phyloP scores from a whole-genome alignment of 2,329 filamentous ascomycete species.

The Niveomyces coronatus region DNA sequence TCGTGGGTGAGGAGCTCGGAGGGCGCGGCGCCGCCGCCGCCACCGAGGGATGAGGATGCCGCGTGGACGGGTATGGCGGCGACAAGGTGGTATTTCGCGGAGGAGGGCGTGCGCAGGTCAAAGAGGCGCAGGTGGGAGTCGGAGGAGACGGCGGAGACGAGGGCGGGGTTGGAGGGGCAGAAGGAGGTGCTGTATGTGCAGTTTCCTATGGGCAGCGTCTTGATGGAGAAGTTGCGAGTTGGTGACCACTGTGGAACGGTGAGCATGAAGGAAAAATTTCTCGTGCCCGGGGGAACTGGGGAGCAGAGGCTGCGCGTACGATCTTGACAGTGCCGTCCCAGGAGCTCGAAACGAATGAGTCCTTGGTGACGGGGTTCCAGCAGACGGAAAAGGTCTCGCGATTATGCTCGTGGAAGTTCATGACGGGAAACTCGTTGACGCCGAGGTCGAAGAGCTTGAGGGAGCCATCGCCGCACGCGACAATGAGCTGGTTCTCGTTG shows the following conservation, averaged over 20 bases:
- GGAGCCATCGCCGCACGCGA: constrained; percentile 84
- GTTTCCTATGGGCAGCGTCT: constrained; percentile 80
- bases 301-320: constrained; percentile 28
- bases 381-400: constrained; percentile 85
- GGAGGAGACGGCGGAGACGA: constrained; percentile 79
- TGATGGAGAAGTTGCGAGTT: constrained; percentile 59
- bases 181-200: constrained; percentile 94
- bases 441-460: constrained; percentile 88
- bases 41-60: constrained; percentile 24
- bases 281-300: neutral
- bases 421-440: constrained; percentile 74
- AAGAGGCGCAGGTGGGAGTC: constrained; percentile 87
- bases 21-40: constrained; percentile 41
- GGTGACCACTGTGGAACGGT: constrained; percentile 62
- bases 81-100: constrained; percentile 78
- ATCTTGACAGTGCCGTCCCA: constrained; percentile 97
- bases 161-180: constrained; percentile 74
- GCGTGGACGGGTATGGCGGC: constrained; percentile 76
- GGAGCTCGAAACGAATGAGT: constrained; percentile 79
- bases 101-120: constrained; percentile 79
- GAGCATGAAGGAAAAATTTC: neutral
- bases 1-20: constrained; percentile 87
- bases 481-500: constrained; percentile 88
- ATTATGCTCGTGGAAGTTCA: constrained; percentile 87
- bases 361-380: constrained; percentile 88